These are phyloP conservation scores for Elsinoe arachidis DNA, from an alignment of 2,329 filamentous ascomycete genomes.

Conservation along the genomic window DNA sequence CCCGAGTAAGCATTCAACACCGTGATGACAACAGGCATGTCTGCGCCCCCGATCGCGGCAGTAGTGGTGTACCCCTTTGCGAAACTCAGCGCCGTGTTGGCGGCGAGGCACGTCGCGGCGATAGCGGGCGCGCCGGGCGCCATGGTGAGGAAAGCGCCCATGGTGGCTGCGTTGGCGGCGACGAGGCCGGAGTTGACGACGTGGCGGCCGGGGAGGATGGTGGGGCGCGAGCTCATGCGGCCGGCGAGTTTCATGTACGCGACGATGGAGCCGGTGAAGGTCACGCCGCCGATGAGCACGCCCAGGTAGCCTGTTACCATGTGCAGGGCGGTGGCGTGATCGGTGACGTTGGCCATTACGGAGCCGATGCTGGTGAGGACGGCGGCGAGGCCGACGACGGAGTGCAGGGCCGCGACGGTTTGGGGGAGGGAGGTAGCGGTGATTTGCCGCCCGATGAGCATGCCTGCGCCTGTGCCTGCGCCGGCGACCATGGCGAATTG, in stretches of 20 bases:
- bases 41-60: slow-evolving; percentile 80
- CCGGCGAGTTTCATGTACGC: slow-evolving; percentile 82
- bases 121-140: slow-evolving; percentile 71
- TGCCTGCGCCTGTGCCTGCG: slow-evolving; percentile 59
- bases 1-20: slow-evolving; percentile 87
- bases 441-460: slow-evolving; percentile 75
- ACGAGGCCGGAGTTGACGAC: slow-evolving; percentile 66
- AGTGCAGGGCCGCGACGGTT: slow-evolving; percentile 81
- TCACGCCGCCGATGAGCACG: slow-evolving; percentile 73
- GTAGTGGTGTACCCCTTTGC: slow-evolving; percentile 83
- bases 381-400: slow-evolving; percentile 79
- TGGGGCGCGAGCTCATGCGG: slow-evolving; percentile 69
- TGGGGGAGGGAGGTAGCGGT: slow-evolving; percentile 83
- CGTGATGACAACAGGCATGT: slow-evolving; percentile 88
- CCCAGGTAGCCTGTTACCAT: slow-evolving; percentile 80
- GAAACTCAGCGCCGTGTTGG: slow-evolving; percentile 71
- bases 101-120: slow-evolving; percentile 67
- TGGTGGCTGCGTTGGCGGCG: slow-evolving; percentile 68
- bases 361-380: slow-evolving; percentile 83
- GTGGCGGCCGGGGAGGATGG: slow-evolving; percentile 64
- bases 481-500: slow-evolving; percentile 73
- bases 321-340: slow-evolving; percentile 64
- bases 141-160: slow-evolving; percentile 75
- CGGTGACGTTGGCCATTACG: slow-evolving; percentile 62
- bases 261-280: slow-evolving; percentile 83